A percentile compares a stretch with the other conserved stretches of the same genome.
Conservation (phyloP, 139 green algal species). For the Spirogloea muscicola region DNA sequence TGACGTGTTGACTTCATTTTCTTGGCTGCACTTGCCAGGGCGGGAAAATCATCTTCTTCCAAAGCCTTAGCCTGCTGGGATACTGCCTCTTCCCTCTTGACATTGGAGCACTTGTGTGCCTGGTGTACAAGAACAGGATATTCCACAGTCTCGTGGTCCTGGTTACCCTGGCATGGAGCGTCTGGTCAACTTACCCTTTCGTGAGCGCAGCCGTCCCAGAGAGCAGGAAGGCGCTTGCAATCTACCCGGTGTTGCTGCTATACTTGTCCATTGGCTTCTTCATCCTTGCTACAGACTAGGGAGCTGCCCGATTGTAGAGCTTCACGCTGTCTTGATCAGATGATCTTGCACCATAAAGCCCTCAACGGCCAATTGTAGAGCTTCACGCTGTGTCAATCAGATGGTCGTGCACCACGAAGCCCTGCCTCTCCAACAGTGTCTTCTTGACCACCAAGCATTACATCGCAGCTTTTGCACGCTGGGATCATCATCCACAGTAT, state of each 20-base stretch:
- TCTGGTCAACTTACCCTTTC: constrained; percentile 80
- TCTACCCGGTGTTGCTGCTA: constrained; percentile 91
- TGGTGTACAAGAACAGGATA: constrained; percentile 40
- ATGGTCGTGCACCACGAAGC: too few relatives aligned
- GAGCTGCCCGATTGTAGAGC: background rate
- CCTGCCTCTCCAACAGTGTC: too few relatives aligned
- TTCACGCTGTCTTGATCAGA: too few relatives aligned
- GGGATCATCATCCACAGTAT: too few relatives aligned
- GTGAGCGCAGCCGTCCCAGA: constrained; percentile 63
- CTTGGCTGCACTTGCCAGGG: too few relatives aligned
- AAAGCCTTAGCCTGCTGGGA: constrained; percentile 84
- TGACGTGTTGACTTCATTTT: too few relatives aligned
- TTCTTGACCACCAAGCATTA: too few relatives aligned
- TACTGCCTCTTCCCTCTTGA: constrained; percentile 98
- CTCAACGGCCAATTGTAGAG: too few relatives aligned
- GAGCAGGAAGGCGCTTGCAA: constrained; percentile 71
- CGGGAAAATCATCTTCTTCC: constrained; percentile 96
- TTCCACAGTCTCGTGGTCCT: constrained; percentile 52
- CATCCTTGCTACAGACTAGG: constrained; percentile 18
- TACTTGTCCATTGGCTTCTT: constrained; percentile 40
- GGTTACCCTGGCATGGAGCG: constrained; percentile 69
- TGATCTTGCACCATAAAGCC: too few relatives aligned
- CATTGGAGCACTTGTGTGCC: constrained; percentile 71
- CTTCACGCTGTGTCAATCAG: too few relatives aligned
- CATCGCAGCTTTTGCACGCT: too few relatives aligned